Evolutionary conservation across 176 grass and related monocot species (phyloP), one percentile per base, ranked within the genome.

Genomic region (Aegilops sharonensis): DNA sequence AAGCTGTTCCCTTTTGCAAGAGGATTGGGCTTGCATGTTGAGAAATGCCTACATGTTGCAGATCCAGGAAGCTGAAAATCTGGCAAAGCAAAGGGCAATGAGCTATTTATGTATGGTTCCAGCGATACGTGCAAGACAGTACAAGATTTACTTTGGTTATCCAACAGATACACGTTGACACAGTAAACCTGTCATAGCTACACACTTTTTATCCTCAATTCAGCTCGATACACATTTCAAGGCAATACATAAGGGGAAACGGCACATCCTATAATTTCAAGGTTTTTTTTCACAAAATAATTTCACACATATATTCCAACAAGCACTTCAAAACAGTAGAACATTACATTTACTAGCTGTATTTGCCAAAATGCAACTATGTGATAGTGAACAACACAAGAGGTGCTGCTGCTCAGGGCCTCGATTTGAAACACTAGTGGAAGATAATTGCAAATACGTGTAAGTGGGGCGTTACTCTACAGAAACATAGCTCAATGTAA

Each of bases 31-130:
- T 48, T 87, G 11, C 21, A 83, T 5, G 84, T 80, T 39, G 86
- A 85, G 57, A 91, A 91, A 87, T 92, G 84, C 77, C 78, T 92
- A 84, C 91, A 87, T 54, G 59, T 25, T 56, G 32, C 67, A 82
- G 23, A 60, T 20, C 18, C 42, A 85, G 81, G 70, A 87, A 79
- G 76, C 39, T 83, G 81, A 39, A 87, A 59, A 89, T 91, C 89
- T 95, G 91, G 17, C 32, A 77, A 39, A 69, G 18, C 4, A 72
- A 76, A 71, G 17, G 30, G 30, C 29, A 20, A 45, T 78, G 11
- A 79, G 29, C 3, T 48, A 68, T 13, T 83, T 79, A 0, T 9
- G 24, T 18, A 50, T 20, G 24, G 5, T 35, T 54, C 27, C 35
- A 85, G 7, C 0, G 8, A 37, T 23, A 21, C 2, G 4, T 52